A percentile compares a stretch with the other conserved stretches of the same genome.
Evolutionary conservation across 805 yeast species (phyloP).

Genomic region (Hanseniaspora mollemarum): DNA sequence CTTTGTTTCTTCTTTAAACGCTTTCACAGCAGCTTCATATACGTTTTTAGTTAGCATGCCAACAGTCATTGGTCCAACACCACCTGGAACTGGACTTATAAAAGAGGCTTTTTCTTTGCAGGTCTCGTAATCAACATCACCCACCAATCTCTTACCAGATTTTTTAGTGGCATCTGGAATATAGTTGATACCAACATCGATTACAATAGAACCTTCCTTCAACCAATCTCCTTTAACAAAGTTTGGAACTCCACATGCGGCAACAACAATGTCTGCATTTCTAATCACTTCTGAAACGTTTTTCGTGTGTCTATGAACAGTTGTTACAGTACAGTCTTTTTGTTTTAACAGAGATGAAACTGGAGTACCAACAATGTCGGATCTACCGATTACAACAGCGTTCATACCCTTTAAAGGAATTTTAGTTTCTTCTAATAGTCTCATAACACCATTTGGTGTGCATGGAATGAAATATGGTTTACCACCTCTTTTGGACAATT

Average conservation of each 20-base stretch:
- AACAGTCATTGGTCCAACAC: constrained; percentile 99
- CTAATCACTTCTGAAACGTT: constrained; percentile 41
- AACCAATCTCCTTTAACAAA: constrained; percentile 81
- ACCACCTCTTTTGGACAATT: constrained; percentile 62
- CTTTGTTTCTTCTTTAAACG: constrained; percentile 32
- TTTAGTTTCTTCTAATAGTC: constrained; percentile 46
- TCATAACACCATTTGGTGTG: constrained; percentile 72
- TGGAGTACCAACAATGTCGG: constrained; percentile 79
- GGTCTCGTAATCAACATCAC: constrained; percentile 78
- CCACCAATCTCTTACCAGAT: constrained; percentile 77
- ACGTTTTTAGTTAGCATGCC: constrained; percentile 88
- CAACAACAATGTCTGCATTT: constrained; percentile 66
- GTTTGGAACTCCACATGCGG: constrained; percentile 82
- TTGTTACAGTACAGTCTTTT: constrained; percentile 65
- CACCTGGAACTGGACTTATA: constrained; percentile 97
- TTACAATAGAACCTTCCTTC: constrained; percentile 71
- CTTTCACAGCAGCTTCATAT: constrained; percentile 60
- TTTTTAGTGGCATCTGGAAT: constrained; percentile 62
- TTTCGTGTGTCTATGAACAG: constrained; percentile 57
- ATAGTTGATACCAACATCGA: constrained; percentile 93
- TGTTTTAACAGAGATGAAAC: constrained; percentile 58
- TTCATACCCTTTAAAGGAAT: constrained; percentile 49
- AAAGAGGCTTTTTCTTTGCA: constrained; percentile 50
- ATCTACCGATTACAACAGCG: constrained; percentile 78
- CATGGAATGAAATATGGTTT: constrained; percentile 64